Evolutionary conservation across 2,329 filamentous ascomycete genomes (phyloP), one percentile per base, ranked within the genome.

Genomic region (Aureobasidium sp.): DNA sequence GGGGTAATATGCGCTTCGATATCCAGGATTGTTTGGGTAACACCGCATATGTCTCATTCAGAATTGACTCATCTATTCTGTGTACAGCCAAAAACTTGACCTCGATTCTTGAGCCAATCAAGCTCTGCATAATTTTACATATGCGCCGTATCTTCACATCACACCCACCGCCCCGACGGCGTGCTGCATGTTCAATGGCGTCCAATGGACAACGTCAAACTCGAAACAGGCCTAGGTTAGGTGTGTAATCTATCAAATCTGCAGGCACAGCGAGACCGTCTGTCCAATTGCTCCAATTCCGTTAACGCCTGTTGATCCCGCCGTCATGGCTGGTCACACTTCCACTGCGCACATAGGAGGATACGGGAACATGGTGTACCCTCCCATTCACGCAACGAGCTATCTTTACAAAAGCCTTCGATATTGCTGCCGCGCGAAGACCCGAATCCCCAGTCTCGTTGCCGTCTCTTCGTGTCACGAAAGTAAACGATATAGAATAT

Each of bases 331-430:
- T 50, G 45, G 57, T 60, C 57, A 60, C 57, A 60, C 57, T 50
- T 22, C 9, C 7, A 17, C 33, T 47, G 42, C 33, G 45, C 57
- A 60, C 57, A 60, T 33, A 50, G 45, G 17, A 45, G 29, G 29
- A 50, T 58, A 58, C 57, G 57, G 35, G 31, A 53, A 31, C 31
- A 24, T 22, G 24, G 35, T 50, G 57, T 50, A 45, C 57, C 56
- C 45, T 39, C 42, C 33, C 35, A 40, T 60, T 40, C 22, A 40
- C 45, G 35, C 44, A 60, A 31, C 15, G 31, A 44, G 54, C 35
- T 60, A 60, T 56, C 49, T 61, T 31, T 61, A 61, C 60, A 61
- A 61, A 61, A 54, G 29, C 49, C 42, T 42, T 39, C 33, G 31
- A 56, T 37, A 45, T 45, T 61, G 39, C 50, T 61, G 33, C 48